These are phyloP conservation scores for Allium cepa DNA, from an alignment of 106 monocot genomes.

Conservation along the genomic window DNA sequence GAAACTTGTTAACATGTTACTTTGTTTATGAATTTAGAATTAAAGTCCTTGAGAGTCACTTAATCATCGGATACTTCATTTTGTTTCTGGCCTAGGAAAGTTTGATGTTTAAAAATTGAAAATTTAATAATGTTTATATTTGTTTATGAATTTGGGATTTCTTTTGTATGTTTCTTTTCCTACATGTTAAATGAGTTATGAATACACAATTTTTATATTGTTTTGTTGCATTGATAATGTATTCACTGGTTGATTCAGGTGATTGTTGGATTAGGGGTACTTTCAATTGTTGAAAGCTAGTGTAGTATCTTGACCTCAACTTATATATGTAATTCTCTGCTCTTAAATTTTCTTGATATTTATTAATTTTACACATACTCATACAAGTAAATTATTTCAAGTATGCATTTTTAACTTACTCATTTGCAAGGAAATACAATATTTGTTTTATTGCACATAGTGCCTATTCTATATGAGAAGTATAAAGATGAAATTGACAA, in stretches of 20 bases:
- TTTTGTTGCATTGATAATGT: neutral
- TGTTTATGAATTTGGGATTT: neutral
- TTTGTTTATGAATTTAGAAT: no score
- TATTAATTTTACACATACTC: neutral
- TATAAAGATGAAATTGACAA: slow-evolving; percentile 14
- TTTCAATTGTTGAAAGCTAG: slow-evolving; percentile 31
- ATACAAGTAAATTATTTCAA: neutral
- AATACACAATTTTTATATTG: no score
- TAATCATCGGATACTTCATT: no score
- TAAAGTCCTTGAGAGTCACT: no score
- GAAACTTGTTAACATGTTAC: no score
- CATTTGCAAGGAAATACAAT: neutral
- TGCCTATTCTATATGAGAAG: slow-evolving; percentile 17
- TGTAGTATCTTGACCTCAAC: slow-evolving; percentile 40
- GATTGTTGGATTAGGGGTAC: slow-evolving; percentile 38
- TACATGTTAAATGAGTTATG: no score
- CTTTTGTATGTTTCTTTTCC: slow-evolving; percentile 23
- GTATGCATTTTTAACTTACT: neutral
- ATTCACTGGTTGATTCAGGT: slow-evolving; percentile 10
- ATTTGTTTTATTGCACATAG: slow-evolving; percentile 14
- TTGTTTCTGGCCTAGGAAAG: no score
- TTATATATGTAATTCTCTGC: slow-evolving; percentile 26
- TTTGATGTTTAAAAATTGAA: no score
- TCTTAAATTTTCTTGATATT: neutral
- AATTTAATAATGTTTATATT: no score